Evolutionary conservation across 1,284 basidiomycete species (phyloP), one percentile per base, ranked within the genome.

Genomic region (Ceratobasidium sp.): DNA sequence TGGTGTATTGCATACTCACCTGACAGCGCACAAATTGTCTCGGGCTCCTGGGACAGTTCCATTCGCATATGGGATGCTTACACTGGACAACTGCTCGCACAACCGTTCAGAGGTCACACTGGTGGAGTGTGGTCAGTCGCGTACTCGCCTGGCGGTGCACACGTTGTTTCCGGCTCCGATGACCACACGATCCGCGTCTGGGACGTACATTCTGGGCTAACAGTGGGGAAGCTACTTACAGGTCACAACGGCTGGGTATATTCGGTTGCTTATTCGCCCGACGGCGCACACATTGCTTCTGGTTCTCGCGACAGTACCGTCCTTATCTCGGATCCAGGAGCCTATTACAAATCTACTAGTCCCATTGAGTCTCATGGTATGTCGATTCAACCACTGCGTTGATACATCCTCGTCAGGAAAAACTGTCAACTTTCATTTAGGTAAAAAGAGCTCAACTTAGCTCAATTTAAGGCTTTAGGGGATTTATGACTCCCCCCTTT

Each of bases 121-220:
- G 40, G 40, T n/a, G 22, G 8, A 7, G 52, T 70, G 29, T 13
- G 29, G 6, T 52, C 52, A 5, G 29, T 57, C n/a, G 22, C 46
- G 9, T 70, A 51, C 32, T 69, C 67, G 15, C 67, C 67, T 0
- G 67, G 51, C 29, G 67, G 67, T 22, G 13, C n/a, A n/a, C 57
- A 61, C 37, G n/a, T 61, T 43, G 67, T 51, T n/a, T 76, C 73
- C 11, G 73, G 68, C 32, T 76, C 73, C 19, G 65, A 49, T 44
- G 73, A 76, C 54, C 8, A 66, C n/a, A 76, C 73, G 6, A 25
- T 76, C 19, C 73, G 49, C 8, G 22, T 76, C 15, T 76, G 73
- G 73, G 73, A 76, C 51, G 66, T 40, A 9, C 9, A 11, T 25
- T 32, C 25, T 8, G 25, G 37, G n/a, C 6, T 11, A 40, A 44